Percentiles rank a stretch among this genome's conserved stretches.
These are phyloP conservation scores for Aspergillus asperescens DNA, from an alignment of 495 filamentous ascomycete species.

Conservation along the genomic window DNA sequence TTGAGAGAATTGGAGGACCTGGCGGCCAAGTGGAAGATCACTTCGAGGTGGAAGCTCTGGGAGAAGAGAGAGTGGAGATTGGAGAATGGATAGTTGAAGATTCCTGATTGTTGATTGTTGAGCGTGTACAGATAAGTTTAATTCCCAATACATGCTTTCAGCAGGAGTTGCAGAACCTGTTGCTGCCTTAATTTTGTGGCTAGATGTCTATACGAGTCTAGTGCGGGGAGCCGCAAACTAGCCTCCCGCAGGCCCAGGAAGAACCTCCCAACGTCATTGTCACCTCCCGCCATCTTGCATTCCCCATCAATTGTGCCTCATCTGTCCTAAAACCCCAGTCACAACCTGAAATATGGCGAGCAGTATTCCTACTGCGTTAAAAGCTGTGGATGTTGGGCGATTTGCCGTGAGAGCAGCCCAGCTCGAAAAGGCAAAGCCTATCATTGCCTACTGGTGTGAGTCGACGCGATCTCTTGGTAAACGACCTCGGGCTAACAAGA, in stretches of 20 bases:
- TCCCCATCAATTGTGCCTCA: neutral
- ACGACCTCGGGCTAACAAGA: conserved; percentile 11
- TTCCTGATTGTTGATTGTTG: conserved; percentile 17
- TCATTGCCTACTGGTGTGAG: conserved; percentile 93
- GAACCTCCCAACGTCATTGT: conserved; percentile 1
- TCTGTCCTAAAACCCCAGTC: neutral
- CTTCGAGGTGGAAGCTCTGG: conserved; percentile 62
- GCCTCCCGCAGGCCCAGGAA: neutral
- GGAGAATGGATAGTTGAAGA: conserved; percentile 50
- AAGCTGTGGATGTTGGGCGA: conserved; percentile 67
- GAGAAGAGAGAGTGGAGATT: conserved; percentile 59
- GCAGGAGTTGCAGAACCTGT: neutral
- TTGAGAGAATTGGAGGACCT: conserved; percentile 63
- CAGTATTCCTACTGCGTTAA: conserved; percentile 67
- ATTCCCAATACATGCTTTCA: neutral
- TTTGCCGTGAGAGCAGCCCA: conserved; percentile 80
- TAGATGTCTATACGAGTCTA: neutral
- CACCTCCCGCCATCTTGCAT: conserved; percentile 19
- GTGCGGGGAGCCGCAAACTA: conserved; percentile 5
- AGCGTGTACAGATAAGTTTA: neutral
- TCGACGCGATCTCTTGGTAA: conserved; percentile 15
- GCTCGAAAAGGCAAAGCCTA: conserved; percentile 76
- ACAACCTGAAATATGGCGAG: conserved; percentile 53
- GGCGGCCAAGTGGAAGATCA: conserved; percentile 47
- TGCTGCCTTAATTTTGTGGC: neutral